phyloP scores from a whole-genome alignment of 345 rosid genomes.

The Hibiscus trionum region DNA sequence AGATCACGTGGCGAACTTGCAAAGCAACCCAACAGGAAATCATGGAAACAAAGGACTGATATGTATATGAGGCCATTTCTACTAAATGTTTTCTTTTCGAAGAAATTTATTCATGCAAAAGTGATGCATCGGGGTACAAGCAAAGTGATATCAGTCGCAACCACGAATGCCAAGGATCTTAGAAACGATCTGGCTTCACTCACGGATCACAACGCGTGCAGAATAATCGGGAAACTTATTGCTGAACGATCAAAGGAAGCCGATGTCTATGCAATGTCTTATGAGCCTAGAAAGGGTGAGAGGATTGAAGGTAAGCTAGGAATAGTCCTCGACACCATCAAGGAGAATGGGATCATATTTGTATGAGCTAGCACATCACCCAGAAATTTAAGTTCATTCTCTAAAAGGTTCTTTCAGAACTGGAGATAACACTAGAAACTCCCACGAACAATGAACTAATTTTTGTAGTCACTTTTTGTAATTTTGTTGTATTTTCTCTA shows the following conservation, averaged over 20 bases:
- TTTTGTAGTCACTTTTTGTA: too few relatives aligned
- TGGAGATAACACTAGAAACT: too few relatives aligned
- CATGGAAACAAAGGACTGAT: constrained; percentile 96
- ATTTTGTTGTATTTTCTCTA: too few relatives aligned
- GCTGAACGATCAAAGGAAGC: constrained; percentile 92
- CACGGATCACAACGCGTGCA: constrained; percentile 65
- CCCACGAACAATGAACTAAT: too few relatives aligned
- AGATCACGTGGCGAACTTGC: constrained; percentile 79
- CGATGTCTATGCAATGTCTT: constrained; percentile 74
- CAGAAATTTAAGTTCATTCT: too few relatives aligned
- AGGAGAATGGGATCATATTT: constrained; percentile 65
- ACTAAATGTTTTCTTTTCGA: constrained; percentile 83
- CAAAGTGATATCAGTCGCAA: constrained; percentile 90
- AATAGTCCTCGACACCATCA: constrained; percentile 72
- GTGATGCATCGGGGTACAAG: constrained; percentile 94
- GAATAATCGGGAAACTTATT: constrained; percentile 65
- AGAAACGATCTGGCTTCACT: constrained; percentile 68
- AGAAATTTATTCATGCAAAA: constrained; percentile 78
- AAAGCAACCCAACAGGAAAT: constrained; percentile 69
- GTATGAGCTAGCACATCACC: constrained; percentile 16
- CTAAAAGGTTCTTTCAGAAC: too few relatives aligned
- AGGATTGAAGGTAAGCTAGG: constrained; percentile 88
- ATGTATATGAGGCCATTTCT: constrained; percentile 92
- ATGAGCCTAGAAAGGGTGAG: constrained; percentile 73
- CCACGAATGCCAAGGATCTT: constrained; percentile 83